Base-by-base conservation (phyloP, 352 stramenopile species). In the Elongisporangium anandrum region DNA sequence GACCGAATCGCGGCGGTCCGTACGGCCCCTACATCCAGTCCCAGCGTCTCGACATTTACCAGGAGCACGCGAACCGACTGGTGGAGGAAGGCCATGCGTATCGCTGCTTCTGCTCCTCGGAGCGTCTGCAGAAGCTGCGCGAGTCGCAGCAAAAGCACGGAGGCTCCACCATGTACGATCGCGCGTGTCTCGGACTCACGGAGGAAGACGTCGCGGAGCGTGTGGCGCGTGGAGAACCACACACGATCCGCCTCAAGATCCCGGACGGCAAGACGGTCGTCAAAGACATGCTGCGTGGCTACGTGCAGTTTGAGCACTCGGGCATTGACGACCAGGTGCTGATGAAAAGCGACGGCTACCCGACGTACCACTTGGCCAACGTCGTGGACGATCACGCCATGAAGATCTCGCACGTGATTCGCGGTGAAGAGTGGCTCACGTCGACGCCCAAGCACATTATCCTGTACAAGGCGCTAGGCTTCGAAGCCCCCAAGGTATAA, bases 321-420 rank as follows among this genome's bases (percentile, higher is more conserved):
- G 85, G 81, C 52, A 91, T 97, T 59, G 92, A 97, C 60, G 92
- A 98, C 64, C 81, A 96, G 58, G 83, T 96, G 57, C 65, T 98
- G n/a, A 90, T 98, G 69, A 98, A 98, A 65, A 96, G 87, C 61
- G 91, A 98, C 57, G 91, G 91, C 3, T 97, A 94, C 66, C 91
- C 92, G 48, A 98, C 92, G 24, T 98, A 98, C 69, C 92, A 98
- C 60, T 69, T 98, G 1, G 92, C 92, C 12, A 95, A 94, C 54
- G 96, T 98, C 15, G 92, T 99, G 2, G 97, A 99, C 73, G 97
- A 99, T 76, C 91, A 97, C 51, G 69, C 83, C 2, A 99, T 99
- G 97, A 83, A 86, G 51, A 98, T 99, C 70, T 98, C 95, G 45
- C 97, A 98, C 49, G 97, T 99, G 17, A 97, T 99, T 60, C 94